A percentile compares a stretch with the other conserved stretches of the same genome.
These are phyloP conservation scores for Periconia sp. DNA, from an alignment of 2,329 filamentous ascomycete species.

Conservation along the genomic window DNA sequence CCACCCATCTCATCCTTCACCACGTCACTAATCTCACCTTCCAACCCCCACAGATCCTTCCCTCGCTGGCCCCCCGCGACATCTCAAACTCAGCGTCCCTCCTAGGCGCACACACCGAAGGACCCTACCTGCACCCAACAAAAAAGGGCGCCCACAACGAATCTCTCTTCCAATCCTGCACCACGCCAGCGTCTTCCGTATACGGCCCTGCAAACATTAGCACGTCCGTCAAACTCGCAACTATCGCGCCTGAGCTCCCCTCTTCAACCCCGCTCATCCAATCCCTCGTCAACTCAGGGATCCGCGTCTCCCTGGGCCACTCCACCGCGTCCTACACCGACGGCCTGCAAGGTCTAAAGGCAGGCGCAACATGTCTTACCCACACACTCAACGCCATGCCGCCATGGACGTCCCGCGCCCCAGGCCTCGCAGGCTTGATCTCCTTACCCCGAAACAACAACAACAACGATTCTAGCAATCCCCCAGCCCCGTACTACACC, in stretches of 20 bases:
- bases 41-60: slow-evolving; percentile 46
- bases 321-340: slow-evolving; percentile 51
- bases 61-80: slow-evolving; percentile 48
- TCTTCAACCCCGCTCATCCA: slow-evolving; percentile 46
- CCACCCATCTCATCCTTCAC: background rate
- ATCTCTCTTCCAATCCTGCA: slow-evolving; percentile 46
- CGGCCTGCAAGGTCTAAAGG: slow-evolving; percentile 48
- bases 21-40: background rate
- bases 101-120: slow-evolving; percentile 60
- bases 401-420: slow-evolving; percentile 52
- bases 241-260: slow-evolving; percentile 56
- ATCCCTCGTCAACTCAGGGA: slow-evolving; percentile 43
- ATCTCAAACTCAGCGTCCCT: slow-evolving; percentile 51
- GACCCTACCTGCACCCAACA: slow-evolving; percentile 55
- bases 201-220: slow-evolving; percentile 51
- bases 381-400: slow-evolving; percentile 60
- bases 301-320: slow-evolving; percentile 55
- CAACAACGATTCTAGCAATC: slow-evolving; percentile 2
- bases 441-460: slow-evolving; percentile 19
- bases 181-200: slow-evolving; percentile 38
- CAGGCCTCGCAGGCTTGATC: slow-evolving; percentile 52
- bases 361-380: slow-evolving; percentile 56
- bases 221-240: slow-evolving; percentile 52
- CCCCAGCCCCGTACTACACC: slow-evolving; percentile 51
- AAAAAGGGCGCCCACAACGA: slow-evolving; percentile 59